phyloP scores from a whole-genome alignment of 2,329 filamentous ascomycete genomes.

The Trichoderma oligosporum region DNA sequence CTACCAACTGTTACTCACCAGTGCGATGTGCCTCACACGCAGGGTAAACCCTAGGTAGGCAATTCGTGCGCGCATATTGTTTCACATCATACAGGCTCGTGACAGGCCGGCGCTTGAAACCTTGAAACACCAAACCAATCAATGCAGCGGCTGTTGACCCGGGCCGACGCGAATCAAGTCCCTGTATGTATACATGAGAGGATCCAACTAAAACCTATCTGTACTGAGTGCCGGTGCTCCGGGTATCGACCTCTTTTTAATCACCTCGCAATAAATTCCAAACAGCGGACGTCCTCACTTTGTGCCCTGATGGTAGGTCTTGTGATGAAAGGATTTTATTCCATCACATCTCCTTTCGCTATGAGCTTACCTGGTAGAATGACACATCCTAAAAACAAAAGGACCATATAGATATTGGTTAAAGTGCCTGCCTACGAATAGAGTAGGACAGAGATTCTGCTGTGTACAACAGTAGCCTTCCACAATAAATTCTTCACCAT shows the following conservation, averaged over 20 bases:
- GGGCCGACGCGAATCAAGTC: constrained; percentile 7
- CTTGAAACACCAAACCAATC: constrained; percentile 18
- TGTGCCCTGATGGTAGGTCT: neutral
- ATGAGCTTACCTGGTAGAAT: too few species aligned
- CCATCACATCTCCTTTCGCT: neutral
- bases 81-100: neutral
- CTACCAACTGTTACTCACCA: neutral
- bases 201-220: neutral
- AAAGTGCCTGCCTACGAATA: neutral
- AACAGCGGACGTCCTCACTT: constrained; percentile 9
- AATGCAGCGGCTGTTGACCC: constrained; percentile 6
- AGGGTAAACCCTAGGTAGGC: too few species aligned
- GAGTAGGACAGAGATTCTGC: neutral
- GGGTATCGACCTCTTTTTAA: neutral
- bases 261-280: constrained; percentile 8
- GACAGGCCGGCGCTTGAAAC: constrained; percentile 18
- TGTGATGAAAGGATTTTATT: neutral
- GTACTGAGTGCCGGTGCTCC: neutral
- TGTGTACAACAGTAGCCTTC: neutral
- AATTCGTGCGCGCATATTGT: constrained; percentile 7
- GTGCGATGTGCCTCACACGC: too few species aligned
- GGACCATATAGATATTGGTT: too few species aligned
- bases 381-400: too few species aligned
- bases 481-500: neutral
- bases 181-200: neutral